Conservation (phyloP, 2,329 filamentous ascomycete genomes). For the Zasmidium citrigriseum region DNA sequence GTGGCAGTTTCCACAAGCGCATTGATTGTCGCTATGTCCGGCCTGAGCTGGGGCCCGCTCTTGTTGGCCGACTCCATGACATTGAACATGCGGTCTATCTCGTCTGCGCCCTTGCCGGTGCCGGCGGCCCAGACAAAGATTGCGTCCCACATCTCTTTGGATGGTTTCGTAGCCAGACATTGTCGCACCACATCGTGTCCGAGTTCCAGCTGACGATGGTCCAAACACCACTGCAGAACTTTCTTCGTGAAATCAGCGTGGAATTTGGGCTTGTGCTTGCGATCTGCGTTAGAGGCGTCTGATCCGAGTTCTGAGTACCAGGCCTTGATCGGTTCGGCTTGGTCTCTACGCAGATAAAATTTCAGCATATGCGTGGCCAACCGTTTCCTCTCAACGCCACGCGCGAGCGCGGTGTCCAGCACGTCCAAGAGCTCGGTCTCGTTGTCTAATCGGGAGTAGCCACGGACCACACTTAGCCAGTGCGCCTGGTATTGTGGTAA, state of each 20-base stretch:
- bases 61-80: constrained; percentile 53
- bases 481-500: neutral
- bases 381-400: neutral
- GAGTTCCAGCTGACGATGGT: constrained; percentile 61
- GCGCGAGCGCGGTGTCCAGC: constrained; percentile 53
- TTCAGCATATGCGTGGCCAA: constrained; percentile 36
- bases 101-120: constrained; percentile 69
- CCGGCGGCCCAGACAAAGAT: constrained; percentile 75
- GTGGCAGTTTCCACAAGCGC: constrained; percentile 71
- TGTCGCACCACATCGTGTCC: constrained; percentile 59
- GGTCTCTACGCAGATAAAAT: constrained; percentile 62
- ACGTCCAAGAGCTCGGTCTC: constrained; percentile 61
- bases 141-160: constrained; percentile 62
- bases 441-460: constrained; percentile 62
- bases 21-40: constrained; percentile 76
- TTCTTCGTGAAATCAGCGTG: neutral
- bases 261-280: neutral
- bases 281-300: neutral
- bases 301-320: constrained; percentile 56
- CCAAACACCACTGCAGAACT: constrained; percentile 27
- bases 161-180: constrained; percentile 29
- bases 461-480: constrained; percentile 39
- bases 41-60: constrained; percentile 46
- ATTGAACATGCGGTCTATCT: constrained; percentile 71
- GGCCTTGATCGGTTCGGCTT: constrained; percentile 61